Evolutionary conservation across 2,329 filamentous ascomycete species (phyloP).

Genomic region (Pezicula neosporulosa): DNA sequence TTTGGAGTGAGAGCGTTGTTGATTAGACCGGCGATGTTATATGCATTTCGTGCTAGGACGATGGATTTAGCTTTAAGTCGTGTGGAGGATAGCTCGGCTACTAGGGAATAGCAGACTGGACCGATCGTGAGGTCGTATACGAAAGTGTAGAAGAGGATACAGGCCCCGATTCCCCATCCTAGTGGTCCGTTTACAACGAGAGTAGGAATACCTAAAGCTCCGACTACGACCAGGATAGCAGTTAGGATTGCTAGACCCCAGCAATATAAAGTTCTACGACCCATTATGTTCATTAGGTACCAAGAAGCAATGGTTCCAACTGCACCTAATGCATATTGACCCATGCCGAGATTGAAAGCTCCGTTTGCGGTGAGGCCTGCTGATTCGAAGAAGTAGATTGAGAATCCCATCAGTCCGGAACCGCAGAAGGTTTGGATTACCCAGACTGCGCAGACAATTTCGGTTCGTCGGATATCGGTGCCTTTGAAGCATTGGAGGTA

Average conservation of each 20-base stretch:
- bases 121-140: conserved; percentile 83
- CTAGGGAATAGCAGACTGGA: conserved; percentile 82
- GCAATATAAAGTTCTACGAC: conserved; percentile 43
- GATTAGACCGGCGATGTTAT: conserved; percentile 44
- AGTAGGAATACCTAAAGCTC: conserved; percentile 25
- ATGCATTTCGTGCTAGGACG: conserved; percentile 75
- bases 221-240: conserved; percentile 28
- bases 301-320: conserved; percentile 46
- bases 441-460: conserved; percentile 44
- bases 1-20: conserved; percentile 59
- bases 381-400: conserved; percentile 55
- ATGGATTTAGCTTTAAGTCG: conserved; percentile 87
- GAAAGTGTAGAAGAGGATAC: conserved; percentile 79
- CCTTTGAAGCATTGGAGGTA: conserved; percentile 49
- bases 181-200: background rate
- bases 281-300: conserved; percentile 40
- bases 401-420: conserved; percentile 58
- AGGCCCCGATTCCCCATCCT: conserved; percentile 40
- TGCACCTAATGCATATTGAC: conserved; percentile 39
- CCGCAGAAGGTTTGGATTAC: conserved; percentile 58
- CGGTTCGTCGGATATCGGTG: conserved; percentile 45
- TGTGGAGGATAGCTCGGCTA: conserved; percentile 78
- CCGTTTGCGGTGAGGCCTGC: conserved; percentile 44
- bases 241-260: conserved; percentile 40
- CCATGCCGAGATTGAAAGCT: conserved; percentile 42